These are phyloP conservation scores for Psilocybe sp. DNA, from an alignment of 768 basidiomycete species.

Conservation along the genomic window DNA sequence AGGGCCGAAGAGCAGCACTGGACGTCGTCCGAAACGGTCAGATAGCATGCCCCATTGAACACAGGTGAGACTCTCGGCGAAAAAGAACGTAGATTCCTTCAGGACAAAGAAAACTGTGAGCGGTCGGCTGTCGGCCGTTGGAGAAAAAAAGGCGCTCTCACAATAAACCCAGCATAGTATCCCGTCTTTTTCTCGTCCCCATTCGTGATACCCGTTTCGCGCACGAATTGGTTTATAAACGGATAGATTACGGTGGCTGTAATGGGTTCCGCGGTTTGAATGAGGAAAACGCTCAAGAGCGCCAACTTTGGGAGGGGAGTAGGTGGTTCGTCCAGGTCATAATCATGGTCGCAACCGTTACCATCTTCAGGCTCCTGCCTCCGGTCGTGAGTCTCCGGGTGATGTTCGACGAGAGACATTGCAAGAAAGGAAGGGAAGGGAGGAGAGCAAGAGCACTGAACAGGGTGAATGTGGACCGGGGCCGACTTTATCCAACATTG, in stretches of 20 bases:
- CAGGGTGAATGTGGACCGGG: too few species aligned
- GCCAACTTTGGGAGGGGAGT: slow-evolving; percentile 41
- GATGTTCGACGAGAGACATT: too few species aligned
- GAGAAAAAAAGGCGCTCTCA: slow-evolving; percentile 15
- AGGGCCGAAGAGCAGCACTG: slow-evolving; percentile 40
- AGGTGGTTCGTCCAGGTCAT: slow-evolving; percentile 14
- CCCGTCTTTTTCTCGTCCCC: slow-evolving; percentile 44
- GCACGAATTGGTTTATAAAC: slow-evolving; percentile 43
- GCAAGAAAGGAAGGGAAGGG: too few species aligned
- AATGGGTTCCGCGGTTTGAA: slow-evolving; percentile 43
- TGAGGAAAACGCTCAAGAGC: slow-evolving; percentile 32
- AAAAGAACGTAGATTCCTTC: slow-evolving; percentile 44
- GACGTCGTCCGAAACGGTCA: slow-evolving; percentile 40
- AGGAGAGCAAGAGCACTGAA: too few species aligned
- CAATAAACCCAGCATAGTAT: slow-evolving; percentile 48
- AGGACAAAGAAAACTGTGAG: neutral
- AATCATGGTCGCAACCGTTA: neutral
- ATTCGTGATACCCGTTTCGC: slow-evolving; percentile 39
- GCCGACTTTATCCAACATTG: too few species aligned
- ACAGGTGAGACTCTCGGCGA: slow-evolving; percentile 39
- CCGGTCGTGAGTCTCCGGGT: too few species aligned
- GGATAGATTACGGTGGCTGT: slow-evolving; percentile 44
- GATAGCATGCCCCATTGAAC: slow-evolving; percentile 45
- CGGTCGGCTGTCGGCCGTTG: neutral
- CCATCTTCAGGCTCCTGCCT: too few species aligned